Evolutionary conservation across 2,329 filamentous ascomycete genomes (phyloP).

Genomic region (Eutypa lata): DNA sequence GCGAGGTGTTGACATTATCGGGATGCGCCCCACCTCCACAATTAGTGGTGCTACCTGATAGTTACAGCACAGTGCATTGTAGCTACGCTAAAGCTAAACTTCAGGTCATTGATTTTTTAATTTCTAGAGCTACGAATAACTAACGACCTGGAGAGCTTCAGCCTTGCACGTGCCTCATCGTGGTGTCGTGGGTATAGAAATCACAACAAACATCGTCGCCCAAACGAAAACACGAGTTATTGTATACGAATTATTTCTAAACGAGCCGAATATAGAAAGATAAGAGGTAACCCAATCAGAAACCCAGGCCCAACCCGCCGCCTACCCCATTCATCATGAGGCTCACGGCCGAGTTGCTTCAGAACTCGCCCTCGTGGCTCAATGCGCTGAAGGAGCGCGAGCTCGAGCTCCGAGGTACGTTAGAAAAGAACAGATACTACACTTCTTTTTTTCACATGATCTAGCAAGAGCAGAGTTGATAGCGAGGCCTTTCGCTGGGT

Average conservation of each 20-base stretch:
- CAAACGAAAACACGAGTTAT: no score
- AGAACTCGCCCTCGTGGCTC: constrained; percentile 93
- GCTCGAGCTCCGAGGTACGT: constrained; percentile 98
- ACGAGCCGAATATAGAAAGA: not conserved
- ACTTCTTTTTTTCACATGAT: constrained; percentile 50
- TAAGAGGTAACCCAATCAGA: not conserved
- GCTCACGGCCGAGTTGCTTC: constrained; percentile 92
- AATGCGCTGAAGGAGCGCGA: constrained; percentile 98
- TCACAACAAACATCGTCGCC: no score
- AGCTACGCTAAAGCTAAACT: not conserved
- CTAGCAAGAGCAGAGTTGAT: constrained; percentile 75
- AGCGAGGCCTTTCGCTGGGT: constrained; percentile 52
- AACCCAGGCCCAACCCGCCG: constrained; percentile 14
- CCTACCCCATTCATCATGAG: constrained; percentile 60
- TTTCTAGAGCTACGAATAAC: no score
- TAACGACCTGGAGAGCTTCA: not conserved
- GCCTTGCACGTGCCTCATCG: not conserved
- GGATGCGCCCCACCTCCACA: no score
- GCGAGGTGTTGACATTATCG: no score
- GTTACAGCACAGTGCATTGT: not conserved
- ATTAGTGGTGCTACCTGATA: no score
- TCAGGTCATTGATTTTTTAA: not conserved
- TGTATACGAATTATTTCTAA: no score
- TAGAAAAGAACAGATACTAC: constrained; percentile 97
- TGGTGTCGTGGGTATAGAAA: not conserved